phyloP scores from a whole-genome alignment of 495 filamentous ascomycete species.

The Tuber brumale region DNA sequence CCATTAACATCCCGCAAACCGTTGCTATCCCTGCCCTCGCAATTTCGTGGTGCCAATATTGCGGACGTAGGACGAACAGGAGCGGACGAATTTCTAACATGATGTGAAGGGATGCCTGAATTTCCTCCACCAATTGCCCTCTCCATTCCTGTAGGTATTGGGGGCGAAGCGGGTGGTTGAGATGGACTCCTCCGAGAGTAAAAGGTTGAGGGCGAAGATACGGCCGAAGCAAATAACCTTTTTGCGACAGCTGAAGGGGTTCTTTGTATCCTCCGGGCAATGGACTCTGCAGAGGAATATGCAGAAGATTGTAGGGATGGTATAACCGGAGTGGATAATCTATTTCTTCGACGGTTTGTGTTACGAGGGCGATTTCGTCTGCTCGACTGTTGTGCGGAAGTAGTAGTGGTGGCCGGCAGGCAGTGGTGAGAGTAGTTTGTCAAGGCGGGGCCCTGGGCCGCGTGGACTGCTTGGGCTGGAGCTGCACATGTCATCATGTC shows the following conservation, averaged over 20 bases:
- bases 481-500: conserved; percentile 39
- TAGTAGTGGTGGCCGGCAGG: background rate
- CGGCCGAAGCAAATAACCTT: conserved; percentile 32
- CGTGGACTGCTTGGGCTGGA: conserved; percentile 16
- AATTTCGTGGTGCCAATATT: conserved; percentile 5
- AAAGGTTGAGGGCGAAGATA: conserved; percentile 31
- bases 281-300: conserved; percentile 21
- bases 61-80: conserved; percentile 12
- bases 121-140: conserved; percentile 38
- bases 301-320: conserved; percentile 13
- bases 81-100: conserved; percentile 20
- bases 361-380: conserved; percentile 16
- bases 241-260: conserved; percentile 35
- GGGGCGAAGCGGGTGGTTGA: conserved; percentile 10
- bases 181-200: conserved; percentile 16
- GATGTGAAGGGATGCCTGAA: conserved; percentile 40
- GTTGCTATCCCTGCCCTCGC: background rate
- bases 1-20: conserved; percentile 13
- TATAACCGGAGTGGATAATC: conserved; percentile 6
- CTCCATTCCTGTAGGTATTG: conserved; percentile 15
- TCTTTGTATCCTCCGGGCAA: conserved; percentile 30
- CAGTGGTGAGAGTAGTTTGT: conserved; percentile 14
- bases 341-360: conserved; percentile 18
- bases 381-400: conserved; percentile 6
- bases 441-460: conserved; percentile 29